Evolutionary conservation across 352 stramenopile species (phyloP), one percentile per base, ranked within the genome.

Genomic region (Aphanomyces cochlioides): DNA sequence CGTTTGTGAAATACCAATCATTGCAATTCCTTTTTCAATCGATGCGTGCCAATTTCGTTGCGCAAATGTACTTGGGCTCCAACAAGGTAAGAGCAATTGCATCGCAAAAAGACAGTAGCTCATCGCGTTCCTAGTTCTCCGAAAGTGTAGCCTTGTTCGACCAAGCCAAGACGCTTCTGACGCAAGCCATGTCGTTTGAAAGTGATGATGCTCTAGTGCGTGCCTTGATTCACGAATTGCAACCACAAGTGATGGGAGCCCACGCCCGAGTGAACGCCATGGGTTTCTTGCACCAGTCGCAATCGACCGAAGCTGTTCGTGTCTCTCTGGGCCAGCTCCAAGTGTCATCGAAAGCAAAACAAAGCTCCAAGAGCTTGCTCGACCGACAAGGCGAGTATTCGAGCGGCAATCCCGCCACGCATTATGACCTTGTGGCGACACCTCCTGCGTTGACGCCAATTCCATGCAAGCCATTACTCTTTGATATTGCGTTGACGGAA

Each of bases 401-500:
- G 47, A 79, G 72, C 58, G 84, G 74, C 74, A 81, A 72, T 36
- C 72, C 79, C 21, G 83, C 83, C 58, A 75, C 77, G n/a, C 63
- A 81, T 21, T 81, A 81, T 72, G 84, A 91, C 66, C 73, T 94
- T 38, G 73, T 94, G 50, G 78, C 79, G 61, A 74, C 92, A 37
- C 83, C 82, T 17, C 86, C 86, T 3, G 75, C 82, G 60, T 89
- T 92, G 64, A 77, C 77, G 59, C 74, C 86, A 12, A 72, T 92
- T 8, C 78, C 84, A 36, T 85, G 76, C 79, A 94, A 94, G 76
- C 86, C 86, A 13, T 76, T 94, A 67, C 77, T 94, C 7, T 92
- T 94, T 56, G 86, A 94, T 69, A 78, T 92, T 61, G 84, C 86
- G 47, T 90, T 91, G 67, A 90, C 89, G 61, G 86, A 91, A 75